Conservation (phyloP, 2,329 filamentous ascomycete genomes). For the Ceratocystiopsis brevicomis region DNA sequence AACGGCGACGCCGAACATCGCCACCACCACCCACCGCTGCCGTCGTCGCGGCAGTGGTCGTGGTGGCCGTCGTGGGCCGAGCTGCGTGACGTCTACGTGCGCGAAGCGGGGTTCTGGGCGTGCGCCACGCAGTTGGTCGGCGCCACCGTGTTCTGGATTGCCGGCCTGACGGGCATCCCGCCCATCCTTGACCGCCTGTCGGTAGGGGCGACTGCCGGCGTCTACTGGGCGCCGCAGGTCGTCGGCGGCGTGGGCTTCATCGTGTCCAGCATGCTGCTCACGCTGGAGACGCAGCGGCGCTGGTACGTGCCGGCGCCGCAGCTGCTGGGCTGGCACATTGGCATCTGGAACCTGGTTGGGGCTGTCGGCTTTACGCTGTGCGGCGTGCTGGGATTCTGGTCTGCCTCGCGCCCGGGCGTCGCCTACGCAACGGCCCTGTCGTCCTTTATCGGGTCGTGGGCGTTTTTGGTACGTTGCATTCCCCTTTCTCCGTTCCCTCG, state of each 20-base stretch:
- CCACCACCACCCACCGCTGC: neutral
- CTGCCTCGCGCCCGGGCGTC: constrained; percentile 18
- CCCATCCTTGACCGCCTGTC: constrained; percentile 33
- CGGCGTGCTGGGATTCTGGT: constrained; percentile 34
- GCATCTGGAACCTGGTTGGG: constrained; percentile 45
- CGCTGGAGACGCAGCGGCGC: constrained; percentile 43
- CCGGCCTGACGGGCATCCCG: constrained; percentile 40
- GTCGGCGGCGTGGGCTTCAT: constrained; percentile 45
- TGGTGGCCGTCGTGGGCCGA: constrained; percentile 42
- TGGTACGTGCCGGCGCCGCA: constrained; percentile 41
- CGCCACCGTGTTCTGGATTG: constrained; percentile 45
- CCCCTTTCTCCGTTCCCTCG: neutral
- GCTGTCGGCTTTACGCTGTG: constrained; percentile 43
- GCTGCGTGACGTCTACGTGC: constrained; percentile 38
- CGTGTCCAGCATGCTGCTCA: constrained; percentile 37
- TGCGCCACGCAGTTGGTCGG: constrained; percentile 35
- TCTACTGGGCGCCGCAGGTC: constrained; percentile 44
- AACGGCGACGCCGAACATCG: neutral
- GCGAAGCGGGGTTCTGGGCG: constrained; percentile 43
- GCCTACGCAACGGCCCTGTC: constrained; percentile 29
- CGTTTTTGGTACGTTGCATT: constrained; percentile 20
- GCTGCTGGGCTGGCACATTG: constrained; percentile 48
- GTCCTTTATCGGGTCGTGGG: constrained; percentile 30
- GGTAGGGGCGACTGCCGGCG: constrained; percentile 25
- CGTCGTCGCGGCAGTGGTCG: constrained; percentile 23